These are phyloP conservation scores for Kodamaea sp. DNA, from an alignment of 1,139 yeast species.

Conservation along the genomic window DNA sequence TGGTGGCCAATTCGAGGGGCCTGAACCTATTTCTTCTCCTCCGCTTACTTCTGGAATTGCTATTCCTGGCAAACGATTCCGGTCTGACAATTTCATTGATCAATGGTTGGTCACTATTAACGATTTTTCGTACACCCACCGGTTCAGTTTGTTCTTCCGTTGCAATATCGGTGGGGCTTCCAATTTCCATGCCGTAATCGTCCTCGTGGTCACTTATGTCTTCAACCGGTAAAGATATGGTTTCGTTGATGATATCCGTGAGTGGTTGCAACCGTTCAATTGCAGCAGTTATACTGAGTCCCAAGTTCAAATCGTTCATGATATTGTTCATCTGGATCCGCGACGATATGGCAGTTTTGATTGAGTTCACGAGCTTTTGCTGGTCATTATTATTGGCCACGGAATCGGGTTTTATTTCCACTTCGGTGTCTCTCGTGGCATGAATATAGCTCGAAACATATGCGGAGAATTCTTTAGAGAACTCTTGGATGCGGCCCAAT, in stretches of 20 bases:
- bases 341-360: slow-evolving; percentile 42
- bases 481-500: slow-evolving; percentile 25
- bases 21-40: slow-evolving; percentile 3
- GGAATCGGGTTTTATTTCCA: slow-evolving; percentile 1
- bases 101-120: slow-evolving; percentile 48
- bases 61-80: slow-evolving; percentile 17
- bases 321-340: slow-evolving; percentile 51
- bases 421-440: slow-evolving; percentile 11
- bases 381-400: slow-evolving; percentile 9
- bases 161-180: slow-evolving; percentile 2
- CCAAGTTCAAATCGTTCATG: slow-evolving; percentile 51
- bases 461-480: slow-evolving; percentile 31
- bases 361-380: slow-evolving; percentile 24
- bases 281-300: slow-evolving; percentile 54
- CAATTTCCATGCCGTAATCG: slow-evolving; percentile 17
- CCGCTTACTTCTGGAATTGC: slow-evolving; percentile 3
- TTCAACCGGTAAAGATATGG: slow-evolving; percentile 52
- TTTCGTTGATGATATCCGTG: slow-evolving; percentile 50
- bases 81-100: slow-evolving; percentile 54
- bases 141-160: slow-evolving; percentile 45
- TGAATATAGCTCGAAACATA: slow-evolving; percentile 30
- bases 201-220: slow-evolving; percentile 36
- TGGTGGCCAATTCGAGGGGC: neutral
- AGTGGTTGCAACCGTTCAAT: slow-evolving; percentile 59
- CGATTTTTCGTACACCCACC: slow-evolving; percentile 53